Percentiles rank a stretch among this genome's conserved stretches.
Conservation (phyloP, 2,329 filamentous ascomycete genomes). For the Aurifilum marmelostoma region DNA sequence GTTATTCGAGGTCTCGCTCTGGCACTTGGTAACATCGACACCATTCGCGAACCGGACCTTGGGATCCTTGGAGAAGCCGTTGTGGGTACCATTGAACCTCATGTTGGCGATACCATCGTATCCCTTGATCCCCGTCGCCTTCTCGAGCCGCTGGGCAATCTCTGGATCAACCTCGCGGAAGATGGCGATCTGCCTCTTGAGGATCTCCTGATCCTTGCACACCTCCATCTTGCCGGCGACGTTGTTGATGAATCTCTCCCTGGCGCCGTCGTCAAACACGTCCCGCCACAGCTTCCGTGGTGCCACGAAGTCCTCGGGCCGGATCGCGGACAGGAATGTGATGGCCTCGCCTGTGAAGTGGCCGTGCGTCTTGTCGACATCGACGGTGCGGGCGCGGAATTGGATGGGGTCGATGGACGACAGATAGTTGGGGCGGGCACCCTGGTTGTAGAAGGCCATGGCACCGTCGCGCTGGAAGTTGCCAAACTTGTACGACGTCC, state of each 20-base stretch:
- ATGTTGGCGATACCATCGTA: conserved; percentile 60
- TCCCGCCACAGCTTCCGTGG: conserved; percentile 63
- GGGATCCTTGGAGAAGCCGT: conserved; percentile 58
- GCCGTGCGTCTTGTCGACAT: conserved; percentile 44
- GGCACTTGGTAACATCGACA: conserved; percentile 35
- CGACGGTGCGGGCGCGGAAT: conserved; percentile 41
- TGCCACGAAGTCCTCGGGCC: conserved; percentile 47
- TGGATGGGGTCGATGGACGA: conserved; percentile 39
- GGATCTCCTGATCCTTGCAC: conserved; percentile 60
- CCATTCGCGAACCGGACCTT: conserved; percentile 55
- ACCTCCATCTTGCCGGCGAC: conserved; percentile 64
- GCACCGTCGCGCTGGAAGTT: conserved; percentile 74
- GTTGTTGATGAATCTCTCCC: conserved; percentile 62
- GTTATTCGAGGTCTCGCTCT: conserved; percentile 21
- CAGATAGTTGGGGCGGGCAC: conserved; percentile 60
- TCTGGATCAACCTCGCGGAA: conserved; percentile 66
- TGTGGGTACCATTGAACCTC: conserved; percentile 63
- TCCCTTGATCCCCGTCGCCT: conserved; percentile 61
- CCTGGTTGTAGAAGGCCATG: conserved; percentile 73
- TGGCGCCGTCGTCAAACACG: conserved; percentile 62
- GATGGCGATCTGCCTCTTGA: conserved; percentile 67
- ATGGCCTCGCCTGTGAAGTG: conserved; percentile 45
- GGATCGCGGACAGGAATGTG: conserved; percentile 44
- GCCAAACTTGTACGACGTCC: conserved; percentile 53
- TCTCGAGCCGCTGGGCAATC: conserved; percentile 61